Evolutionary conservation across 2,329 filamentous ascomycete species (phyloP).

Genomic region (Fusarium sp.): DNA sequence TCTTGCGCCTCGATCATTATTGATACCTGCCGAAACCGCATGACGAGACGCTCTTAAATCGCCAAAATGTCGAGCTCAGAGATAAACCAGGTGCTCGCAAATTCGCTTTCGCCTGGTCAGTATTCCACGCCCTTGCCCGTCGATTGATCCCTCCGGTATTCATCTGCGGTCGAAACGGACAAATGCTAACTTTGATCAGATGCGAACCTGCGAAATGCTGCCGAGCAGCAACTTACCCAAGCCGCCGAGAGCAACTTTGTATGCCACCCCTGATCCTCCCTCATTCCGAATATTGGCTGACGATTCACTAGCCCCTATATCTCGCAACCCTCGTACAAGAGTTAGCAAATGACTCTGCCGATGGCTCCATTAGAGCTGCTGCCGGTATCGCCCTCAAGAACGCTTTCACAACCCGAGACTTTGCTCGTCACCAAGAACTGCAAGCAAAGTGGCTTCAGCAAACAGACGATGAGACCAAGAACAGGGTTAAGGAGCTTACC

Average conservation of each 20-base stretch:
- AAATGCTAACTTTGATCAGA: conserved; percentile 67
- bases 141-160: conserved; percentile 8
- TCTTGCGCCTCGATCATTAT: conserved; percentile 31
- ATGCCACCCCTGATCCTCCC: conserved; percentile 51
- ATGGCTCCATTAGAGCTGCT: conserved; percentile 87
- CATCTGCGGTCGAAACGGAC: conserved; percentile 12
- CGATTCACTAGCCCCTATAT: conserved; percentile 79
- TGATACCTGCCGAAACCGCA: conserved; percentile 49
- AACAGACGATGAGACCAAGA: conserved; percentile 84
- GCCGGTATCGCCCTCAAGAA: conserved; percentile 98
- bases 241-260: conserved; percentile 97
- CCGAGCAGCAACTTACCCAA: conserved; percentile 92
- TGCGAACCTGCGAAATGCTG: conserved; percentile 86
- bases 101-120: conserved; percentile 94
- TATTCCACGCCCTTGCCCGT: conserved; percentile 38
- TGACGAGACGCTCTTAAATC: conserved; percentile 51
- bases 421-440: conserved; percentile 84
- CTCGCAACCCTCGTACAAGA: conserved; percentile 92
- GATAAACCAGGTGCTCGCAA: conserved; percentile 97
- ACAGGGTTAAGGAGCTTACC: conserved; percentile 88
- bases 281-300: conserved; percentile 40
- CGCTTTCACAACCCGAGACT: conserved; percentile 94
- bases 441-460: conserved; percentile 93
- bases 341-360: conserved; percentile 88
- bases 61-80: conserved; percentile 80